phyloP scores from a whole-genome alignment of 305 asterid species.

The Fraxinus albicans region DNA sequence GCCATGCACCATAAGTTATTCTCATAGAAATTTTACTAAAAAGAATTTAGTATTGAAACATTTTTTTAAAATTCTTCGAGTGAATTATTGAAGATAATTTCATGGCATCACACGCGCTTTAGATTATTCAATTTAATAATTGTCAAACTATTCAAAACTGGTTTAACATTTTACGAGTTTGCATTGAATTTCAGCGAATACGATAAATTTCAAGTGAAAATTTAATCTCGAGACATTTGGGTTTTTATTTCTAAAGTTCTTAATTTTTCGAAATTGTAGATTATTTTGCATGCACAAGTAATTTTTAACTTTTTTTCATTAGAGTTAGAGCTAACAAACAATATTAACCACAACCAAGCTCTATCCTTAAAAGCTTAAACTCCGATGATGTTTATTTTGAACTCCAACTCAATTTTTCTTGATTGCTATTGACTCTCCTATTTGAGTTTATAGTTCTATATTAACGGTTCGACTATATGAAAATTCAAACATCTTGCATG shows the following conservation, averaged over 20 bases:
- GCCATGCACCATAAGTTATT: neutral
- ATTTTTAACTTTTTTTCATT: too few species aligned
- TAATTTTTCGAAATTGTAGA: neutral
- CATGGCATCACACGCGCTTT: neutral
- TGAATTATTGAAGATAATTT: neutral
- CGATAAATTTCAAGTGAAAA: neutral
- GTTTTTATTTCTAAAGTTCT: neutral
- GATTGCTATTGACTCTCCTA: neutral
- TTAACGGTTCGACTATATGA: neutral
- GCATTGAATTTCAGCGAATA: neutral
- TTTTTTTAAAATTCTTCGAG: neutral
- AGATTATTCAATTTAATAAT: neutral
- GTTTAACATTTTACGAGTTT: neutral
- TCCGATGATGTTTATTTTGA: neutral
- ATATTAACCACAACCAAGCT: neutral
- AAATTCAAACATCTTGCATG: neutral
- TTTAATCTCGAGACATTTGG: neutral
- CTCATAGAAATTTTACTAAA: too few species aligned
- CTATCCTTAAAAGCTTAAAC: neutral
- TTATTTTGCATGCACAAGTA: neutral
- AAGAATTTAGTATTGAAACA: neutral
- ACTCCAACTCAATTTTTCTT: neutral
- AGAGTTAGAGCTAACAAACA: too few species aligned
- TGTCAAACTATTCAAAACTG: neutral
- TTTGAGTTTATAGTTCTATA: neutral